Conservation (phyloP, 108 stramenopile genomes). For the Cyclostephanos invisitatus region DNA sequence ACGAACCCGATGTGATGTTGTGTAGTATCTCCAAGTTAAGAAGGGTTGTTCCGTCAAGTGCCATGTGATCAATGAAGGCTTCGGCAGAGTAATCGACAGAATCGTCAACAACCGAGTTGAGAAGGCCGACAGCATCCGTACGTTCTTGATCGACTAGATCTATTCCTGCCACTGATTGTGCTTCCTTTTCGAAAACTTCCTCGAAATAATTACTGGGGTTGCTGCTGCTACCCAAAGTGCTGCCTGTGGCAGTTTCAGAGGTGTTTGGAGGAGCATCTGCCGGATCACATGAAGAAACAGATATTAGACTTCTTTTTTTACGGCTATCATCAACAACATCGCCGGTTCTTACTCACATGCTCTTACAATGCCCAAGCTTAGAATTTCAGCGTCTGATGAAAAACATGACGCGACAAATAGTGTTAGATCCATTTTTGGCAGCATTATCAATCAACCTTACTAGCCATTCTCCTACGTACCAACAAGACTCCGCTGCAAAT, state of each 20-base stretch:
- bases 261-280: conserved; percentile 39
- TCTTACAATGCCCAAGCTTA: conserved; percentile 89
- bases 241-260: neutral
- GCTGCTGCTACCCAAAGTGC: neutral
- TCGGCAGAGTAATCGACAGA: conserved; percentile 29
- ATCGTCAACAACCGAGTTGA: conserved; percentile 8
- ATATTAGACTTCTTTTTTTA: neutral
- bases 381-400: conserved; percentile 71
- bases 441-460: neutral
- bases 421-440: neutral
- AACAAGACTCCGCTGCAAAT: conserved; percentile 90
- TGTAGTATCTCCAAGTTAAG: conserved; percentile 95
- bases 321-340: neutral
- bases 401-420: neutral
- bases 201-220: conserved; percentile 22
- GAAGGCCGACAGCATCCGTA: conserved; percentile 3
- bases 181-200: conserved; percentile 34
- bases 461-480: conserved; percentile 30
- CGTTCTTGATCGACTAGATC: conserved; percentile 23
- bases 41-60: conserved; percentile 94
- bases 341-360: conserved; percentile 64
- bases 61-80: conserved; percentile 74
- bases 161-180: conserved; percentile 29
- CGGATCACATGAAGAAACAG: neutral
- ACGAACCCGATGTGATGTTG: conserved; percentile 70